Evolutionary conservation across 371 early-diverging fungal species (phyloP).

Genomic region (Nematocida parisii): DNA sequence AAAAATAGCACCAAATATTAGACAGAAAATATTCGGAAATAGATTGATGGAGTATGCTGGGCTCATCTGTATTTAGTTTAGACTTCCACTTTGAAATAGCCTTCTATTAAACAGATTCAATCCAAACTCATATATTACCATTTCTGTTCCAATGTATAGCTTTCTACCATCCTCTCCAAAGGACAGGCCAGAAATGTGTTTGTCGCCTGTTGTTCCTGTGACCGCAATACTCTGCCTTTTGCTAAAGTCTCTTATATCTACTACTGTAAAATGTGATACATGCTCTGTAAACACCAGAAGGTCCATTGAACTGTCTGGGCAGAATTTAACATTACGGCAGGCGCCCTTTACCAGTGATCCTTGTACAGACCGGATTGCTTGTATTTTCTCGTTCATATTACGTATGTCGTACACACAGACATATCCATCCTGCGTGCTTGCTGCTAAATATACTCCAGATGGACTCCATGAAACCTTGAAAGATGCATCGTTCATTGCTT

Average conservation of each 20-base stretch:
- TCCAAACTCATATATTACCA: constrained; percentile 57
- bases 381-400: constrained; percentile 40
- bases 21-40: no score
- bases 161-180: constrained; percentile 60
- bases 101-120: constrained; percentile 31
- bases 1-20: no score
- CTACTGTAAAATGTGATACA: constrained; percentile 63
- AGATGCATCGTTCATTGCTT: constrained; percentile 72
- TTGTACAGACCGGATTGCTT: constrained; percentile 60
- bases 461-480: constrained; percentile 80
- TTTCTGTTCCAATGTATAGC: constrained; percentile 62
- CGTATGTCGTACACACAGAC: constrained; percentile 75
- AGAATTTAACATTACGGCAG: constrained; percentile 66
- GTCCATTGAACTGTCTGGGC: constrained; percentile 63
- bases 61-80: neutral
- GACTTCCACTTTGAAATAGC: constrained; percentile 32
- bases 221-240: constrained; percentile 62
- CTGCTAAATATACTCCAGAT: constrained; percentile 75
- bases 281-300: constrained; percentile 69
- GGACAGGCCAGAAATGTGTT: constrained; percentile 63
- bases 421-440: constrained; percentile 77
- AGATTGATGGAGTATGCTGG: no score
- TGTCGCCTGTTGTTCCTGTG: constrained; percentile 42
- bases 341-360: constrained; percentile 63
- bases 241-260: constrained; percentile 62